Percentiles rank a stretch among this genome's conserved stretches.
Conservation (phyloP, 1,284 basidiomycete species). For the Pseudomicrostroma phylloplanum region DNA sequence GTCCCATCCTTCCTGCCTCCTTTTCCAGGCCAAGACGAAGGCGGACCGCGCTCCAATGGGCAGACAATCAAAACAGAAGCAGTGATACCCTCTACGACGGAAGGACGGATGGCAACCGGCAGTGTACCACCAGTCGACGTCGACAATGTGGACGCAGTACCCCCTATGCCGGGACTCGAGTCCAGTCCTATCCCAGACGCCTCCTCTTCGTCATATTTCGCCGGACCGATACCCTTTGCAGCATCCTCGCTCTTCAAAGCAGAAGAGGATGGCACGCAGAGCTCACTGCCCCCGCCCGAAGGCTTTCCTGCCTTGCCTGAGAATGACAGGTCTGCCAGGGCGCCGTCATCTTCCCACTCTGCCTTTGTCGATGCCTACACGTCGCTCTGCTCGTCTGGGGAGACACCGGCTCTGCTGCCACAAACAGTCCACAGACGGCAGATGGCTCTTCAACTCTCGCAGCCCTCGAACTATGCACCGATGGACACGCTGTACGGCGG, state of each 20-base stretch:
- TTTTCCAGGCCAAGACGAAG: not conserved
- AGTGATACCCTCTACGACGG: not conserved
- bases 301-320: not conserved
- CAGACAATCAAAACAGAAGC: not conserved
- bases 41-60: not conserved
- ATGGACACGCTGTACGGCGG: not conserved
- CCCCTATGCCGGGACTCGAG: not conserved
- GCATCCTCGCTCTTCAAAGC: not conserved
- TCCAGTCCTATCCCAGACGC: not conserved
- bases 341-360: not conserved
- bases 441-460: not conserved
- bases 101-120: not conserved
- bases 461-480: not conserved
- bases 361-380: not conserved
- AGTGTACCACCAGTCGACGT: not conserved
- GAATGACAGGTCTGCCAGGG: not conserved
- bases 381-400: slow-evolving; percentile 2
- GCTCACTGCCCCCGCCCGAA: not conserved
- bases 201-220: not conserved
- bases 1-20: not conserved
- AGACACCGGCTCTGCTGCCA: not conserved
- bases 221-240: not conserved
- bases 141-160: not conserved
- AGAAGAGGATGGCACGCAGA: not conserved
- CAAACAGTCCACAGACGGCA: not conserved